These are phyloP conservation scores for Pugionium dolabratum DNA, from an alignment of 345 rosid species.

Conservation along the genomic window DNA sequence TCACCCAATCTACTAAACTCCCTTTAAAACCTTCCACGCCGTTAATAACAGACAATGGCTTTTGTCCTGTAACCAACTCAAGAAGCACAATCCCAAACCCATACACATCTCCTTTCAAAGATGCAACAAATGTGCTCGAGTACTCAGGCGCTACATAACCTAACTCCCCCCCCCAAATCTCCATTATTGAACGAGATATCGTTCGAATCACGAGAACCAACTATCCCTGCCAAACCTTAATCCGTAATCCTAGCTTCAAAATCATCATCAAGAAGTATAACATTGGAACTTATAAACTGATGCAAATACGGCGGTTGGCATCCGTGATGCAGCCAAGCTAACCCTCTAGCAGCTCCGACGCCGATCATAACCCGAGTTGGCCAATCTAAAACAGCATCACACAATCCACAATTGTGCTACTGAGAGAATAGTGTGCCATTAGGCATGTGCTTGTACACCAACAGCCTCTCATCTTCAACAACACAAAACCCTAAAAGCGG, in stretches of 20 bases:
- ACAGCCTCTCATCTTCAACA: constrained; percentile 58
- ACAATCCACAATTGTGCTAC: constrained; percentile 44
- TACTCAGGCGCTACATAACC: constrained; percentile 47
- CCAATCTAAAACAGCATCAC: constrained; percentile 52
- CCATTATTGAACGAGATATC: constrained; percentile 45
- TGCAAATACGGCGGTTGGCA: constrained; percentile 62
- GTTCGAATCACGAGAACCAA: constrained; percentile 46
- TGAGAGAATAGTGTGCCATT: constrained; percentile 55
- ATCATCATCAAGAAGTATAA: constrained; percentile 66
- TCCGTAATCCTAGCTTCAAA: constrained; percentile 58
- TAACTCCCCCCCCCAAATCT: constrained; percentile 41
- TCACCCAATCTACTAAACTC: constrained; percentile 41
- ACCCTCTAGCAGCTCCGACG: constrained; percentile 60
- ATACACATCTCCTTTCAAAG: constrained; percentile 45
- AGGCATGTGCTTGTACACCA: constrained; percentile 60
- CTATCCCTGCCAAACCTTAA: constrained; percentile 59
- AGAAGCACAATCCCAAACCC: constrained; percentile 46
- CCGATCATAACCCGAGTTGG: constrained; percentile 55
- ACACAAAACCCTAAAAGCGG: constrained; percentile 66
- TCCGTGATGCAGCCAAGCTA: constrained; percentile 75
- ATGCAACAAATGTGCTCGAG: constrained; percentile 41
- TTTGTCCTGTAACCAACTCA: constrained; percentile 44
- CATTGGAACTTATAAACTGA: constrained; percentile 57
- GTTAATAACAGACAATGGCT: constrained; percentile 36
- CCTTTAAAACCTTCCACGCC: constrained; percentile 44